Conservation (phyloP, 768 basidiomycete species). For the Rhodosporidiobolus odoratus region DNA sequence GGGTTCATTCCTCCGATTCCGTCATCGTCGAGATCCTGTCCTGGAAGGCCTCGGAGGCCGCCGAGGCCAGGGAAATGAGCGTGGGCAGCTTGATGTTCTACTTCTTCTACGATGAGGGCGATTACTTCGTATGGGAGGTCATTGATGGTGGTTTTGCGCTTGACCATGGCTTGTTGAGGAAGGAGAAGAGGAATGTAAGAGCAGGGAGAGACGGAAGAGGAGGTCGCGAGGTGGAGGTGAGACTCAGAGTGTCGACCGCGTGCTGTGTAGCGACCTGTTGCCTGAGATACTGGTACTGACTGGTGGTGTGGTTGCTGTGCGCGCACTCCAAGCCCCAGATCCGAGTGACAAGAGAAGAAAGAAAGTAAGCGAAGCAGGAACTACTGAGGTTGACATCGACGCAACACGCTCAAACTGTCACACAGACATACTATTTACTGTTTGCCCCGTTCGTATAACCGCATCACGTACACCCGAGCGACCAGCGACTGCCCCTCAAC, state of each 20-base stretch:
- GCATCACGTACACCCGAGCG: too few relatives aligned
- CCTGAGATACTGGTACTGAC: too few relatives aligned
- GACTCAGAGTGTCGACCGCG: neutral
- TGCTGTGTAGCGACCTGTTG: neutral
- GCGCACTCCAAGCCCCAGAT: too few relatives aligned
- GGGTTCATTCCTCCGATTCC: neutral
- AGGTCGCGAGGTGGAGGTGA: neutral
- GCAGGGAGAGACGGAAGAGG: neutral
- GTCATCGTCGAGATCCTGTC: neutral
- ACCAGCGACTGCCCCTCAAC: too few relatives aligned
- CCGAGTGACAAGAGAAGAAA: neutral
- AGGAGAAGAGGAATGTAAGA: neutral
- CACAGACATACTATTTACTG: too few relatives aligned
- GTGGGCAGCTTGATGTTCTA: neutral
- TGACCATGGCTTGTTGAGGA: neutral
- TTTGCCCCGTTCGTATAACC: too few relatives aligned
- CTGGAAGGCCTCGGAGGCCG: neutral
- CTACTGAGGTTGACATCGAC: neutral
- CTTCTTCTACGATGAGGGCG: slow-evolving; percentile 17
- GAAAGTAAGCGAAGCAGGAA: neutral
- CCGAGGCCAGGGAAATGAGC: neutral
- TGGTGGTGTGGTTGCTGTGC: too few relatives aligned
- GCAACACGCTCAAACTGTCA: neutral
- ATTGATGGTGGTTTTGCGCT: neutral
- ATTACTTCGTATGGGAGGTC: slow-evolving; percentile 29